Evolutionary conservation across 2,329 filamentous ascomycete genomes (phyloP).

Genomic region (Fusarium sp.): DNA sequence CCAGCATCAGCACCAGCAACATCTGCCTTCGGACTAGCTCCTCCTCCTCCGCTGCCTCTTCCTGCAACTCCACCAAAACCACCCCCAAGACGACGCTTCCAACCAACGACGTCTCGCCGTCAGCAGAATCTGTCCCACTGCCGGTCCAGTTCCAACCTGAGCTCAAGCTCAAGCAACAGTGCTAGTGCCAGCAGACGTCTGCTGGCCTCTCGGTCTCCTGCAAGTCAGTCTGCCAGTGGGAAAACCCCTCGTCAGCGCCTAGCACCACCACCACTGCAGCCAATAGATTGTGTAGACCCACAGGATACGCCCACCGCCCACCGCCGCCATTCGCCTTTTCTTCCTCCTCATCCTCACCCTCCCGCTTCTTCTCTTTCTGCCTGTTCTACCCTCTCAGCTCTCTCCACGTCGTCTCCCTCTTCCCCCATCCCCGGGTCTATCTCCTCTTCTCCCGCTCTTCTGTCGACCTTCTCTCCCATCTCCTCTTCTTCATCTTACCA

Average conservation of each 20-base stretch:
- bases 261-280: conserved; percentile 24
- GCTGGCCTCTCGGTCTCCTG: conserved; percentile 37
- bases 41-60: conserved; percentile 37
- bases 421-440: conserved; percentile 33
- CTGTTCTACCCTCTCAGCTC: conserved; percentile 34
- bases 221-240: conserved; percentile 38
- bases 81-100: conserved; percentile 39
- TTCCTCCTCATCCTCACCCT: conserved; percentile 46
- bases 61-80: conserved; percentile 33
- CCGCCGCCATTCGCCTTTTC: conserved; percentile 47
- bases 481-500: conserved; percentile 40
- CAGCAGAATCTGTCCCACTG: conserved; percentile 43
- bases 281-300: conserved; percentile 38
- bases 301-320: conserved; percentile 38
- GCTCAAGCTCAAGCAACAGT: conserved; percentile 23
- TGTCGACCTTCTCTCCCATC: conserved; percentile 27
- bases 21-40: conserved; percentile 29
- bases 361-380: conserved; percentile 41
- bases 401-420: conserved; percentile 40
- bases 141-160: conserved; percentile 39
- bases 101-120: conserved; percentile 44
- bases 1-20: conserved; percentile 33
- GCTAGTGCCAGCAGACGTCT: conserved; percentile 34
- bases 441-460: conserved; percentile 38
- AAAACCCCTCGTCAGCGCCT: conserved; percentile 45